Evolutionary conservation across 2,329 filamentous ascomycete genomes (phyloP).

Genomic region (Aspergillus ruber): DNA sequence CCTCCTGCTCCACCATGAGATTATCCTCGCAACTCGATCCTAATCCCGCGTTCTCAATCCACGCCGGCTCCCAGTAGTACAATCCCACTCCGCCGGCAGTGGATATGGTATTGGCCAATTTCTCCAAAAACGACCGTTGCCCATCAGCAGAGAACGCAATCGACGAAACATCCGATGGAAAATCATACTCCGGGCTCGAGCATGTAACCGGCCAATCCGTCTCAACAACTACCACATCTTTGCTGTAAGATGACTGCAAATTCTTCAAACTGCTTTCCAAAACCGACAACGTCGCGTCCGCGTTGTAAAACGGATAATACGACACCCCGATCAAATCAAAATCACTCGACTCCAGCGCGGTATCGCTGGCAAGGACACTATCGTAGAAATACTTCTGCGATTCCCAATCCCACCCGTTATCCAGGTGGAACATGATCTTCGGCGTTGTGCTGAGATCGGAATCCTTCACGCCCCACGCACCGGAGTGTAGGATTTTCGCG

Average conservation of each 20-base stretch:
- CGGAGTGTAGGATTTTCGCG: conserved; percentile 58
- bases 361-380: conserved; percentile 45
- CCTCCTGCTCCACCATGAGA: conserved; percentile 51
- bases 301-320: conserved; percentile 67
- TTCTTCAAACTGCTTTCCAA: conserved; percentile 52
- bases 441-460: conserved; percentile 52
- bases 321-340: conserved; percentile 68
- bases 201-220: conserved; percentile 64
- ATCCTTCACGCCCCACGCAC: conserved; percentile 58
- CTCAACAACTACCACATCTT: conserved; percentile 63
- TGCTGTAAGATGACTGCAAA: conserved; percentile 57
- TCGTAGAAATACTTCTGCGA: conserved; percentile 62
- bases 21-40: conserved; percentile 62
- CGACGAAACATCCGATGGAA: conserved; percentile 53
- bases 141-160: conserved; percentile 60
- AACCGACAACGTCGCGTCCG: conserved; percentile 51
- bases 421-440: conserved; percentile 67
- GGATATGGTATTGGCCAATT: conserved; percentile 52
- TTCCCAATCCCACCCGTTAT: conserved; percentile 68
- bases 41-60: conserved; percentile 59
- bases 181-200: conserved; percentile 50
- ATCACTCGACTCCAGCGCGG: conserved; percentile 47
- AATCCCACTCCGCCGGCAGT: conserved; percentile 53
- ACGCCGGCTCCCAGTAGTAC: conserved; percentile 70
- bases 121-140: conserved; percentile 56